phyloP scores from a whole-genome alignment of 1,284 basidiomycete species.

The Phenoliferia sp. region DNA sequence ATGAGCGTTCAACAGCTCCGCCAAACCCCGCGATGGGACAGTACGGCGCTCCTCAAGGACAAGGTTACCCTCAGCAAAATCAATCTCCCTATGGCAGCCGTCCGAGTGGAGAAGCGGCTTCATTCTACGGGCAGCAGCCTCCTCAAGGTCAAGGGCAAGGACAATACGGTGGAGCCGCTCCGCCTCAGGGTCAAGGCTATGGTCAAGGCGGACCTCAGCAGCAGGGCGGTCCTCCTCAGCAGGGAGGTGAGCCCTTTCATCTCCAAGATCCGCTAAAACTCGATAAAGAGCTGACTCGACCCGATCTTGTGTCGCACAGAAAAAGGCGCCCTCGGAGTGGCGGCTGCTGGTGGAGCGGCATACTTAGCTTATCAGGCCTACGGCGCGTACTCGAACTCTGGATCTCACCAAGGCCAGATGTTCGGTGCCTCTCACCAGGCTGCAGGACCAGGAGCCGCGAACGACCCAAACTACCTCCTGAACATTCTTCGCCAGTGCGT shows the following conservation, averaged over 20 bases:
- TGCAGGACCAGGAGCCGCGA: background rate
- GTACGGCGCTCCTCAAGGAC: too few relatives aligned
- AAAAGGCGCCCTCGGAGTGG: background rate
- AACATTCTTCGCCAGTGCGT: slow-evolving; percentile 39
- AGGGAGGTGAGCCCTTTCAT: background rate
- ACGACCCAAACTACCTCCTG: slow-evolving; percentile 15
- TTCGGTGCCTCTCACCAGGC: background rate
- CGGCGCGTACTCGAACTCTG: background rate
- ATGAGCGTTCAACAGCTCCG: too few relatives aligned
- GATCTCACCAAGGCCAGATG: background rate
- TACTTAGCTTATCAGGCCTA: background rate
- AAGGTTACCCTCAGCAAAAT: too few relatives aligned
- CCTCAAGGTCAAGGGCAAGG: background rate
- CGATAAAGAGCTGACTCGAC: too few relatives aligned
- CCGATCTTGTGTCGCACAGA: too few relatives aligned
- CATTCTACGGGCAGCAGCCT: too few relatives aligned
- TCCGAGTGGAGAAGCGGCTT: too few relatives aligned
- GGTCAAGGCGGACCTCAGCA: background rate
- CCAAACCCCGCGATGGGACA: too few relatives aligned
- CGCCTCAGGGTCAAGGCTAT: background rate
- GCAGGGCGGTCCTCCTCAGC: background rate
- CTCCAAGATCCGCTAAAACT: background rate
- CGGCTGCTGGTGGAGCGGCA: too few relatives aligned
- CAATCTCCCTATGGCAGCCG: too few relatives aligned
- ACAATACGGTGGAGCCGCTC: background rate